Base-by-base conservation (phyloP, 176 grass and related monocot genomes). In the Leersia perrieri region DNA sequence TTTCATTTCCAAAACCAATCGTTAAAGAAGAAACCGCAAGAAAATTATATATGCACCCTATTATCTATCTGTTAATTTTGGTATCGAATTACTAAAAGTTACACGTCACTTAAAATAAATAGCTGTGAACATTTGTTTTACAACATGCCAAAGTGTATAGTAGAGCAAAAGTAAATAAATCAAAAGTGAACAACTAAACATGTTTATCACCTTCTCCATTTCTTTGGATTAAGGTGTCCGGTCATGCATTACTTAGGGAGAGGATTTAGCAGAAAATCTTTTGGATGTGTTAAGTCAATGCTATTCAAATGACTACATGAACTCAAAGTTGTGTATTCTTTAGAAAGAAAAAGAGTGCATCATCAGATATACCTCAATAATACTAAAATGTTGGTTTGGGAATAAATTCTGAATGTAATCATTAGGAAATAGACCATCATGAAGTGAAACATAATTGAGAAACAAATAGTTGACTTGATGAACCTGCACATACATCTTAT, bases 401-500 rank as follows among this genome's bases (percentile, higher is more conserved):
- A 47, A 77, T 45, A 77, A 77, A 81, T 63, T 75, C 80, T 72
- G 2, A 65, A 67, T 3, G 4, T 78, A 29, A 42, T 44, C 9
- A 88, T 44, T 2, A n/a, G 25, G 79, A 86, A 75, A 58, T 8
- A 11, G 12, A 14, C 26, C 6, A 33, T 25, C 18, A 29, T 15
- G 23, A 83, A 33, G 27, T n/a, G 75, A 78, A 28, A 30, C 0
- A 10, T 7, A 9, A 31, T 20, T 60, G 63, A 31, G 26, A 73
- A 62, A 39, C 6, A 6, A 83, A 77, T 7, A 27, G 1, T 66
- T 34, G 27, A 68, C 73, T 41, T 55, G 65, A 76, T 26, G 15
- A 77, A 80, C 25, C 27, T 55, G 30, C n/a, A 70, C 86, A 80
- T 92, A 98, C 95, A 98, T 92, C 87, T 94, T 98, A 87, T 91